A percentile compares a stretch with the other conserved stretches of the same genome.
phyloP scores from a whole-genome alignment of 768 basidiomycete genomes.

The Lactarius akahatsu region DNA sequence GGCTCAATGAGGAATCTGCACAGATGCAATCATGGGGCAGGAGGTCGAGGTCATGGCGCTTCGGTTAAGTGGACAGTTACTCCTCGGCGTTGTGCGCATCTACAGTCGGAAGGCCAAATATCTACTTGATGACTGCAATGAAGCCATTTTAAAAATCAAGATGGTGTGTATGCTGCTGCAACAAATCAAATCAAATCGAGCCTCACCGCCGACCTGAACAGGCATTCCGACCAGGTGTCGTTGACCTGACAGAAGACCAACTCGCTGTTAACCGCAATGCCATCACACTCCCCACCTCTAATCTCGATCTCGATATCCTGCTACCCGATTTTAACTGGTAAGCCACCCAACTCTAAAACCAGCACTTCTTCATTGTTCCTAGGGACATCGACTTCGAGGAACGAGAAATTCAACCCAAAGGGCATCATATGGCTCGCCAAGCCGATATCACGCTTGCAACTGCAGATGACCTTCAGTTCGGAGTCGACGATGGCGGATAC shows the following conservation, averaged over 20 bases:
- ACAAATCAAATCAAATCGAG: not conserved
- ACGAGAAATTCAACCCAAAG: constrained; percentile 59
- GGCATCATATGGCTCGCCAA: constrained; percentile 78
- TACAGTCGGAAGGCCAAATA: constrained; percentile 99
- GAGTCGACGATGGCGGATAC: constrained; percentile 54
- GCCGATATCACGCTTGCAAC: constrained; percentile 88
- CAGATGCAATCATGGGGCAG: constrained; percentile 91
- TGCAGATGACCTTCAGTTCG: constrained; percentile 69
- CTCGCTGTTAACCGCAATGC: constrained; percentile 82
- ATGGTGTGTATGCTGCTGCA: constrained; percentile 54
- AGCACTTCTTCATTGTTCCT: constrained; percentile 14
- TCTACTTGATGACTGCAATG: constrained; percentile 95
- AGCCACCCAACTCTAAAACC: constrained; percentile 26
- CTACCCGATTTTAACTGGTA: constrained; percentile 82
- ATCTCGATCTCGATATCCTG: constrained; percentile 76
- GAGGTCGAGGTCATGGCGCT: constrained; percentile 93
- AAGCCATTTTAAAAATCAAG: constrained; percentile 92
- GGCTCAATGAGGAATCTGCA: not conserved
- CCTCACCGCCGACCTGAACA: constrained; percentile 34
- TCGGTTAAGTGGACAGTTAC: constrained; percentile 92
- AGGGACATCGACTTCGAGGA: constrained; percentile 84
- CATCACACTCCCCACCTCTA: constrained; percentile 79
- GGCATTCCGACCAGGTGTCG: constrained; percentile 94
- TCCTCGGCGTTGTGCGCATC: constrained; percentile 95
- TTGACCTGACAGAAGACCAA: constrained; percentile 96